Base-by-base conservation (phyloP, 192 early-diverging fungal species). In the Umbelopsis sp. region DNA sequence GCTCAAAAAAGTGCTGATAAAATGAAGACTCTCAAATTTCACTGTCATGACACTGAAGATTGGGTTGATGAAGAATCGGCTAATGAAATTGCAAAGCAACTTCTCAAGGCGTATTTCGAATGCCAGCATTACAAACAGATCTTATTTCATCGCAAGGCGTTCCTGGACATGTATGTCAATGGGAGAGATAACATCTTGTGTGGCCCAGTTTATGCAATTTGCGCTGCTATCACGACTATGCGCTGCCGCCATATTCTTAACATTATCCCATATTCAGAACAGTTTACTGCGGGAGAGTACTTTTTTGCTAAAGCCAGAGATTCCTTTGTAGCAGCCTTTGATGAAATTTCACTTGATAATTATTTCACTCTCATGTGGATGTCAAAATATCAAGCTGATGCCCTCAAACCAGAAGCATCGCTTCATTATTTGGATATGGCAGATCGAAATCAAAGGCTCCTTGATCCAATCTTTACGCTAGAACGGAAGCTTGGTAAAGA, bases 361-460 rank as follows among this genome's bases (percentile, higher is more conserved):
- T 34, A 70, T 43, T n/a, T 43, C 17, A 31, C 59, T 9, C 62
- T 70, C 14, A 10, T 70, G 2, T 56, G 44, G 12, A 70, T 75
- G 59, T 45, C 68, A 20, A 49, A 31, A 4, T 75, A 75, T 29
- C 65, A 70, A 44, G 68, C 31, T 0, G 65, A 47, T 29, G n/a
- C 70, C 7, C 54, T 75, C 22, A 21, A 69, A 34, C 34, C 49
- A 0, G 45, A 65, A 43, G 68, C 50, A 50, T 11, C 74, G 7
- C 59, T 32, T 6, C 25, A 45, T 9, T 75, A 75, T 43, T 17
- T 75, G 2, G 74, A 65, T 7, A 75, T 75, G 68, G 74, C 74
- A 16, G 34, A 70, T 11, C 54, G 74, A 4, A 47, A 70, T 41
- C 16, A 38, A 16, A 41, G 70, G 2, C 34, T 75, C 1, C 24